Conservation (phyloP, 306 rosid genomes). For the Carpinus fangiana region DNA sequence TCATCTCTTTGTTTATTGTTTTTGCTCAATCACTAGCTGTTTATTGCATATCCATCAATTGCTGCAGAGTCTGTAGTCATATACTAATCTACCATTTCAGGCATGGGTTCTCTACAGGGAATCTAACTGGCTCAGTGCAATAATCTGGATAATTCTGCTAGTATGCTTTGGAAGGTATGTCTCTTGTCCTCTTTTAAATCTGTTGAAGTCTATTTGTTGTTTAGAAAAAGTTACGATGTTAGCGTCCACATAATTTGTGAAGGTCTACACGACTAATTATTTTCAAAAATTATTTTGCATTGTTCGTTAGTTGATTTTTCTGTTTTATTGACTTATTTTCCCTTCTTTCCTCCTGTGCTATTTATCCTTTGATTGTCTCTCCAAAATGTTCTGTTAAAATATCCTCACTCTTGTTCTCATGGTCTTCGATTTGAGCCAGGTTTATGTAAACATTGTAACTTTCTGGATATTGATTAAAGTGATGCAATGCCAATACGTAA, state of each 20-base stretch:
- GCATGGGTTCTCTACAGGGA: constrained; percentile 81
- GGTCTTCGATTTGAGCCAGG: too few relatives aligned
- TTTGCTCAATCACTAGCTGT: not conserved
- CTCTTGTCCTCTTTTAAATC: constrained; percentile 8
- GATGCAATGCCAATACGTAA: too few relatives aligned
- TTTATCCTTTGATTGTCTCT: too few relatives aligned
- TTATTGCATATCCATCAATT: not conserved
- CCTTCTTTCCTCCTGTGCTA: too few relatives aligned
- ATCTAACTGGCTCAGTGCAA: constrained; percentile 58
- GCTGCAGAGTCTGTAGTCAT: constrained; percentile 4
- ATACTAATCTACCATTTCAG: constrained; percentile 40
- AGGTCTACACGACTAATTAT: not conserved
- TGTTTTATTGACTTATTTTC: not conserved
- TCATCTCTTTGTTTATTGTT: not conserved
- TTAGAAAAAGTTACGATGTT: not conserved
- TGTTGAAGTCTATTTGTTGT: not conserved
- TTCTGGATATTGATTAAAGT: too few relatives aligned
- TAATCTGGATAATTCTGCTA: constrained; percentile 64
- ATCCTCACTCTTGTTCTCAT: too few relatives aligned
- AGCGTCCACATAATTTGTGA: not conserved
- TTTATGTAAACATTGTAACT: too few relatives aligned
- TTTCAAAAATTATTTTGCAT: too few relatives aligned
- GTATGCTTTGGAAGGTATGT: constrained; percentile 69
- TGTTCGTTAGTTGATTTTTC: too few relatives aligned
- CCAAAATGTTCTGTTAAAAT: too few relatives aligned